phyloP scores from a whole-genome alignment of 495 filamentous ascomycete species.

The Lasiosphaeria ovina region DNA sequence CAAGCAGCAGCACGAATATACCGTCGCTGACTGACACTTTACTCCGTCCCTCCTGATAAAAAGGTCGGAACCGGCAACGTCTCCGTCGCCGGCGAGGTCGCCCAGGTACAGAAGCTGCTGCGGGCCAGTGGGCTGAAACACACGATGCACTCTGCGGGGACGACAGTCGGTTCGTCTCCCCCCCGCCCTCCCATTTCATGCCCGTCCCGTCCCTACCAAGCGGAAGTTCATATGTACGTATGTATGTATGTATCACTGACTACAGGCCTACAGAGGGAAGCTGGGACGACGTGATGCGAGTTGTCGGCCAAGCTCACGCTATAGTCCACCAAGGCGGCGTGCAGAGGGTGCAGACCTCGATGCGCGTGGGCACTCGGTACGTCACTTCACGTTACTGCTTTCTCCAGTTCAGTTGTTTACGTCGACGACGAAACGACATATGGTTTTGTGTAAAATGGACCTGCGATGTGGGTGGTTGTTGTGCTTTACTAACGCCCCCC shows the following conservation, averaged over 20 bases:
- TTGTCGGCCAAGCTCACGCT: constrained; percentile 88
- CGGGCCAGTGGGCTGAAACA: constrained; percentile 74
- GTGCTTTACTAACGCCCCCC: background rate
- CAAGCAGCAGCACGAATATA: background rate
- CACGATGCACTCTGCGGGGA: constrained; percentile 88
- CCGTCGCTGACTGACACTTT: background rate
- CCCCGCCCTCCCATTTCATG: background rate
- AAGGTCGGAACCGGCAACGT: constrained; percentile 78
- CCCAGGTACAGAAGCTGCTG: constrained; percentile 84
- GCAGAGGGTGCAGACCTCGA: constrained; percentile 82
- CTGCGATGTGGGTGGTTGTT: background rate
- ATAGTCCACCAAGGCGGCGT: constrained; percentile 80
- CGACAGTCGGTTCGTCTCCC: constrained; percentile 72
- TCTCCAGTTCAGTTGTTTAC: too few relatives aligned
- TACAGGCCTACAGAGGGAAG: constrained; percentile 64
- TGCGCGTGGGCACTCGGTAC: constrained; percentile 80
- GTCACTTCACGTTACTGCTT: constrained; percentile 17
- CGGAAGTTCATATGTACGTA: background rate
- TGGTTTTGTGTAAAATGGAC: background rate
- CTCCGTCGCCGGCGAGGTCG: constrained; percentile 84
- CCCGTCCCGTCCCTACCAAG: background rate
- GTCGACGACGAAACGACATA: too few relatives aligned
- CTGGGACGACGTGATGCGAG: constrained; percentile 84
- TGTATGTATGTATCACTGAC: background rate
- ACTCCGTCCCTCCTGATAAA: background rate